These are phyloP conservation scores for Poteriospumella lacustris DNA, from an alignment of 108 stramenopile genomes.

Conservation along the genomic window DNA sequence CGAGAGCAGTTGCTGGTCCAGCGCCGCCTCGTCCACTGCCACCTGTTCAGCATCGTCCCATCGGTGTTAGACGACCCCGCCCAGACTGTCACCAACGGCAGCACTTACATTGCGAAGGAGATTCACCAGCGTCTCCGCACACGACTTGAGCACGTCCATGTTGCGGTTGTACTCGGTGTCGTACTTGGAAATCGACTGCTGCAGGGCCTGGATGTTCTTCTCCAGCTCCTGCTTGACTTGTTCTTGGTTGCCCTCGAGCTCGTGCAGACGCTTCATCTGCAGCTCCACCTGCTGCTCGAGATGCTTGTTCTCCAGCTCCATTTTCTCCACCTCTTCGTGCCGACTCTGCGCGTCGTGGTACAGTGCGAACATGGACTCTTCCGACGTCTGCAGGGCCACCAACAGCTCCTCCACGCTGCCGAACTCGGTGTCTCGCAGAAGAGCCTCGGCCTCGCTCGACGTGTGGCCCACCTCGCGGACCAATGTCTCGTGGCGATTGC, in stretches of 20 bases:
- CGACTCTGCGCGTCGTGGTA: not conserved
- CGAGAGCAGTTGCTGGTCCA: constrained; percentile 24
- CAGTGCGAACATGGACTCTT: not conserved
- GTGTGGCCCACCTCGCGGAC: no score
- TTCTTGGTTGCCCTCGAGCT: not conserved
- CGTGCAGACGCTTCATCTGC: not conserved
- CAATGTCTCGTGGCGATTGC: no score
- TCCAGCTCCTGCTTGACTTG: not conserved
- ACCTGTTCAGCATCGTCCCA: no score
- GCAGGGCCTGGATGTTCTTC: not conserved
- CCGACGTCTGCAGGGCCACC: not conserved
- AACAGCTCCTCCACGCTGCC: not conserved
- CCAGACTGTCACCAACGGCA: no score
- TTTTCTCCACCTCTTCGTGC: not conserved
- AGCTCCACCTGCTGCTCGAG: not conserved
- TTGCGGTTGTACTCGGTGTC: not conserved
- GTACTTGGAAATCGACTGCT: not conserved
- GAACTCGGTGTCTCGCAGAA: not conserved
- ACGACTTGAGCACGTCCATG: not conserved
- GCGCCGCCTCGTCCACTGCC: constrained; percentile 18
- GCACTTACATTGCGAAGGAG: not conserved
- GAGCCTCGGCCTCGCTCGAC: no score
- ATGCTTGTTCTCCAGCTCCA: not conserved
- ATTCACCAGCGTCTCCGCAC: not conserved
- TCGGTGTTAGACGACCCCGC: no score